Evolutionary conservation across 2,329 filamentous ascomycete genomes (phyloP).

Genomic region (Fusarium torreyae): DNA sequence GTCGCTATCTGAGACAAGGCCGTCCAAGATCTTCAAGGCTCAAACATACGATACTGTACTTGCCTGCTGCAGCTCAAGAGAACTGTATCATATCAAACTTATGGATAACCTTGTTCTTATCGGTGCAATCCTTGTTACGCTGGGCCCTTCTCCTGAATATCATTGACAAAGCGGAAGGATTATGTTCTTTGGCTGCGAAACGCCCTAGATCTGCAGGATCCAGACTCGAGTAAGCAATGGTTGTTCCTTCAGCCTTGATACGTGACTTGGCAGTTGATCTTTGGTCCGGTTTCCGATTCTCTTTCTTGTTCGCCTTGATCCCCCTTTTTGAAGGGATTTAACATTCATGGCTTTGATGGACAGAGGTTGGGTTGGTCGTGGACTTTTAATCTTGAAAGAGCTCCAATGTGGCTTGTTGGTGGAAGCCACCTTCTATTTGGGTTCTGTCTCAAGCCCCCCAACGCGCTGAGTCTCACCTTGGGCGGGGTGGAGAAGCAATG

Average conservation of each 20-base stretch:
- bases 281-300: no score
- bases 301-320: neutral
- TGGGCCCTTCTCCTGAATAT: conserved; percentile 32
- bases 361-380: neutral
- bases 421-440: conserved; percentile 23
- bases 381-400: conserved; percentile 6
- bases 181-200: neutral
- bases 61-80: no score
- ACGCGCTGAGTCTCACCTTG: conserved; percentile 16
- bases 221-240: conserved; percentile 1
- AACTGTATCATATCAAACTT: neutral
- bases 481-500: neutral
- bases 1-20: conserved; percentile 5
- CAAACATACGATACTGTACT: conserved; percentile 5
- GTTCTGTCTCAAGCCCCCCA: conserved; percentile 25
- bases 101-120: no score
- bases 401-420: conserved; percentile 25
- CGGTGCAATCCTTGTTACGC: conserved; percentile 2
- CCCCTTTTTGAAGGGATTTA: conserved; percentile 18
- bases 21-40: conserved; percentile 8
- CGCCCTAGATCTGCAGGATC: conserved; percentile 15
- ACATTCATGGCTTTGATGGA: neutral
- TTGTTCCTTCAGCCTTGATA: neutral
- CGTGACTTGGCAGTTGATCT: no score
- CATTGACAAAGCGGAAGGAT: conserved; percentile 2